Evolutionary conservation across 495 filamentous ascomycete species (phyloP), one percentile per base, ranked within the genome.

Genomic region (Hypoxylon trugodes): DNA sequence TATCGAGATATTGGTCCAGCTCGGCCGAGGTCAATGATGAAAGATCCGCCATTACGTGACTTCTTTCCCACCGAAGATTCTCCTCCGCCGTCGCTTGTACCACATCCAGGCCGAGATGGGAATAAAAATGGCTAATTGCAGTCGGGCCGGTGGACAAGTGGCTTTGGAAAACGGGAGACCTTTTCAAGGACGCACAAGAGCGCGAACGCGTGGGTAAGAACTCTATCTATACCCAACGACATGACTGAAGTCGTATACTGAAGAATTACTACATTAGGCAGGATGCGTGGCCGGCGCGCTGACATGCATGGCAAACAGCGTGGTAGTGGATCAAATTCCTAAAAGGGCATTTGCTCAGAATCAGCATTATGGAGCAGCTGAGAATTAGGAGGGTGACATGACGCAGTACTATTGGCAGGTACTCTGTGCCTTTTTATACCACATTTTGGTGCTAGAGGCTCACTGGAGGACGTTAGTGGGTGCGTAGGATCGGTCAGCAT

Each of bases 361-460:
- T 66, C 63, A 66, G 63, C 63, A 40, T 51, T 61, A 66, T 46
- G 43, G 38, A 9, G 16, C 24, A 66, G 63, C 63, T 66, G 63
- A 66, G 43, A 45, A 47, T 16, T 32, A 32, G 56, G 38, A 61
- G 56, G 63, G 63, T 66, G 46, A 28, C 51, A 66, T 66, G 56
- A 66, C 24, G 63, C 46, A 55, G 43, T 43, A 5, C 21, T 35
- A 60, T 45, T 50, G 36, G 22, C 33, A 32, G 38, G 63, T 43
- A 37, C 26, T 42, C 55, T 60, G 43, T 60, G 50, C 46, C 38
- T 66, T 52, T 55, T 49, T 51, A 51, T 66, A 66, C 54, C 46
- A 51, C 35, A 32, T 12, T 37, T 40, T 51, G 36, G 36, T 36
- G 40, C 38, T 38, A 38, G 19, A 25, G 16, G 63, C 49, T 61